Conservation (phyloP, 2,329 filamentous ascomycete genomes). For the Nemania abortiva region DNA sequence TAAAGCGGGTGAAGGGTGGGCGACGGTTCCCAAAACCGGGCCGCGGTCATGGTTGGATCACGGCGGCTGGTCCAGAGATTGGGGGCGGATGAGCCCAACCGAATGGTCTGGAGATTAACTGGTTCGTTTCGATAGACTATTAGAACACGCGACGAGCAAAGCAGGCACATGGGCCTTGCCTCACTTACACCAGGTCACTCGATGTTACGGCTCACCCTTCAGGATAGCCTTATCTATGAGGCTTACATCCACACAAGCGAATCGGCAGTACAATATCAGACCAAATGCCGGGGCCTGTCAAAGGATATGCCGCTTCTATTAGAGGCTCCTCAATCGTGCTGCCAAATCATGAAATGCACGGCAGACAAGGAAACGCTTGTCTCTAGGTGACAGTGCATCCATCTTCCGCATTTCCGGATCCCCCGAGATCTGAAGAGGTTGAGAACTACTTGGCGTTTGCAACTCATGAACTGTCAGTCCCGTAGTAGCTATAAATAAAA, state of each 20-base stretch:
- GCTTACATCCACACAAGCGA: conserved; percentile 24
- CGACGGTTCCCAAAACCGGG: conserved; percentile 38
- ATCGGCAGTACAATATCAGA: conserved; percentile 28
- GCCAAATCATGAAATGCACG: conserved; percentile 17
- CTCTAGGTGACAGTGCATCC: conserved; percentile 32
- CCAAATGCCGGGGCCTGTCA: conserved; percentile 20
- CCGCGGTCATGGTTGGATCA: conserved; percentile 40
- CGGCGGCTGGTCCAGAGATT: conserved; percentile 39
- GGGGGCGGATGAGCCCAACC: conserved; percentile 49
- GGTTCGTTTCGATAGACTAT: conserved; percentile 40
- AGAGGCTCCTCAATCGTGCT: conserved; percentile 3
- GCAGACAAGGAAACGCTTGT: conserved; percentile 15
- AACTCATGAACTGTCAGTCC: conserved; percentile 40
- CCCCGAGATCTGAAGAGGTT: conserved; percentile 34
- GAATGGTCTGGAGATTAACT: conserved; percentile 48
- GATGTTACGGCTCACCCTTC: conserved; percentile 27
- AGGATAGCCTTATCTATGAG: conserved; percentile 42
- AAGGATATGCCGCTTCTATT: not conserved
- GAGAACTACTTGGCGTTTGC: conserved; percentile 33
- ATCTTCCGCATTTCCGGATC: conserved; percentile 32
- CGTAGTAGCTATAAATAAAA: conserved; percentile 45
- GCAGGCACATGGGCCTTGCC: conserved; percentile 45
- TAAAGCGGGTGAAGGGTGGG: conserved; percentile 32
- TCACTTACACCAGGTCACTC: conserved; percentile 50
- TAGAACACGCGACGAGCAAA: conserved; percentile 28